These are phyloP conservation scores for Globisporangium nagaii DNA, from an alignment of 352 stramenopile species.

Conservation along the genomic window DNA sequence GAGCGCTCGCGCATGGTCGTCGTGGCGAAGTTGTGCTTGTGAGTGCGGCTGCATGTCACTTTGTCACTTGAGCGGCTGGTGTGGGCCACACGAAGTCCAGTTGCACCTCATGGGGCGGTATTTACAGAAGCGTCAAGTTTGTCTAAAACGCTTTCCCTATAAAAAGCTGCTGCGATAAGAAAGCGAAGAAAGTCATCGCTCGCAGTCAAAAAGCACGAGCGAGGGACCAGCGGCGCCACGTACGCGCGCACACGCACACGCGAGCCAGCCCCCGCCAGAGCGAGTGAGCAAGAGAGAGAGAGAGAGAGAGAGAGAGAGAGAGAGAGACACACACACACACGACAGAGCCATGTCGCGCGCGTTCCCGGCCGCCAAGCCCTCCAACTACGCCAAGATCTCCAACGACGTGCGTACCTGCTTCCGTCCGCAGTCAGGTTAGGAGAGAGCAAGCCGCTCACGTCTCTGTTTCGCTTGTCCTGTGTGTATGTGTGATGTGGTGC, in stretches of 20 bases:
- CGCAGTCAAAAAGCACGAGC: too few species aligned
- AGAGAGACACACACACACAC: neutral
- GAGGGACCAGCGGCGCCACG: too few species aligned
- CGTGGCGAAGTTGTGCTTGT: neutral
- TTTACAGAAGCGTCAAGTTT: too few species aligned
- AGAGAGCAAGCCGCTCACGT: neutral
- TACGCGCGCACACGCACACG: too few species aligned
- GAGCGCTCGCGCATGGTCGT: slow-evolving; percentile 15
- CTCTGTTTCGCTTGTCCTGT: neutral
- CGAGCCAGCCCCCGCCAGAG: too few species aligned
- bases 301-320: neutral
- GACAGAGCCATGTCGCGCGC: slow-evolving; percentile 52
- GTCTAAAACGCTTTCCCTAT: too few species aligned
- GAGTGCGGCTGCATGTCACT: neutral
- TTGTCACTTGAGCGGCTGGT: neutral
- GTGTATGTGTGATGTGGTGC: neutral
- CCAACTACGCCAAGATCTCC: slow-evolving; percentile 66
- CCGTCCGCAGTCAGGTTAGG: neutral
- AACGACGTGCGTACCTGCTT: slow-evolving; percentile 46
- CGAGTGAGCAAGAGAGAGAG: neutral
- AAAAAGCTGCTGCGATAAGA: too few species aligned
- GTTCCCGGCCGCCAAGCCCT: slow-evolving; percentile 53
- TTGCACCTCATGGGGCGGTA: too few species aligned
- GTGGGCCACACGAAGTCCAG: slow-evolving; percentile 2
- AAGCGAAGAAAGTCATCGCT: too few species aligned